These are phyloP conservation scores for Vaccinium darrowii DNA, from an alignment of 148 eudicot species.

Conservation along the genomic window DNA sequence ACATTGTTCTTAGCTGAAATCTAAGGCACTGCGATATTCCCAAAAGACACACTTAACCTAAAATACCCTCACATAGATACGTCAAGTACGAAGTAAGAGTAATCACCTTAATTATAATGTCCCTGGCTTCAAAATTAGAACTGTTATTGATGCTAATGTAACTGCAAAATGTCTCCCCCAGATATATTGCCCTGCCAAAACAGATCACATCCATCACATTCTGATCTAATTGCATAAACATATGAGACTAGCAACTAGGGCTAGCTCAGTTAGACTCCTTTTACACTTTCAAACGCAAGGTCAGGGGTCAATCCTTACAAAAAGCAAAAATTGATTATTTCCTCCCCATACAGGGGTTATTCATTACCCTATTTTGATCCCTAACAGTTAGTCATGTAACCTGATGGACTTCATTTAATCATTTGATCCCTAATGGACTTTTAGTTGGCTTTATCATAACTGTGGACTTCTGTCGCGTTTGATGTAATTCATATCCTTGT, in stretches of 20 bases:
- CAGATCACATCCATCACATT: conserved; percentile 13
- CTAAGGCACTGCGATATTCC: not conserved
- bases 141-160: conserved; percentile 95
- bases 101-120: conserved; percentile 76
- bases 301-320: too few relatives aligned
- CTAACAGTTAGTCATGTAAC: too few relatives aligned
- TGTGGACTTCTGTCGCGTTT: not conserved
- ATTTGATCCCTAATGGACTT: too few relatives aligned
- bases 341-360: too few relatives aligned
- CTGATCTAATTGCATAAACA: not conserved
- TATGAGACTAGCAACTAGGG: not conserved
- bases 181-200: conserved; percentile 74
- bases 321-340: too few relatives aligned
- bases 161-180: conserved; percentile 98
- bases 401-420: too few relatives aligned
- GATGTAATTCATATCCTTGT: not conserved
- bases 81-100: not conserved
- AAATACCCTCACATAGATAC: not conserved
- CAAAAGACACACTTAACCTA: not conserved
- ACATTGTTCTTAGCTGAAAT: not conserved
- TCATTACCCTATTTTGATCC: too few relatives aligned
- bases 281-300: not conserved
- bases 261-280: not conserved
- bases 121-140: conserved; percentile 78
- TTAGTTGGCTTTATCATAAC: too few relatives aligned